These are phyloP conservation scores for Apophysomyces trapeziformis DNA, from an alignment of 371 early-diverging fungal genomes.

Conservation along the genomic window DNA sequence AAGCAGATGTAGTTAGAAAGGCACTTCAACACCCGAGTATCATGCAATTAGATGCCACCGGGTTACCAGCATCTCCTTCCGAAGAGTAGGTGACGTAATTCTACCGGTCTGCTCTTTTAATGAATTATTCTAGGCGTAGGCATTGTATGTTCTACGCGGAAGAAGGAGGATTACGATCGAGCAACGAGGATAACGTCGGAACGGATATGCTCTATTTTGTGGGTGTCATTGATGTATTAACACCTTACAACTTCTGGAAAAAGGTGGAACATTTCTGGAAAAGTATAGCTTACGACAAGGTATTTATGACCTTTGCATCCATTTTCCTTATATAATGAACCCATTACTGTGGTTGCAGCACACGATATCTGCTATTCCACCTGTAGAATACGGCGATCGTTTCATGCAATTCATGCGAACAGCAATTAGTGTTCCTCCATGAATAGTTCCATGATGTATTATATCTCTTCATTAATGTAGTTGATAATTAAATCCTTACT, in stretches of 20 bases:
- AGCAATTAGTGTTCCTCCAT: not conserved
- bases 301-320: constrained; percentile 13
- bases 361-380: constrained; percentile 8
- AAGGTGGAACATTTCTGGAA: constrained; percentile 87
- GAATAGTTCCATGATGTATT: not conserved
- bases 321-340: not conserved
- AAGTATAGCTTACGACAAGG: constrained; percentile 71
- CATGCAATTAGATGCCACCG: constrained; percentile 56
- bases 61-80: constrained; percentile 46
- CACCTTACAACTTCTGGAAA: constrained; percentile 86
- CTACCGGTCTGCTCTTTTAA: not conserved
- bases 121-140: constrained; percentile 42
- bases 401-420: constrained; percentile 12
- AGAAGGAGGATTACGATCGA: constrained; percentile 85
- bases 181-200: constrained; percentile 68
- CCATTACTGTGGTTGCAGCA: not conserved
- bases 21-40: constrained; percentile 71
- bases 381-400: constrained; percentile 12
- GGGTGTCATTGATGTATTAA: constrained; percentile 95
- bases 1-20: constrained; percentile 65
- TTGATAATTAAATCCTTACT: no score
- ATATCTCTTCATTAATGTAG: no score
- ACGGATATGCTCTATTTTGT: constrained; percentile 82
- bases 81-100: constrained; percentile 35
- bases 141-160: constrained; percentile 84